These are phyloP conservation scores for Pittosporum tobira DNA, from an alignment of 129 eudicot genomes.

Conservation along the genomic window DNA sequence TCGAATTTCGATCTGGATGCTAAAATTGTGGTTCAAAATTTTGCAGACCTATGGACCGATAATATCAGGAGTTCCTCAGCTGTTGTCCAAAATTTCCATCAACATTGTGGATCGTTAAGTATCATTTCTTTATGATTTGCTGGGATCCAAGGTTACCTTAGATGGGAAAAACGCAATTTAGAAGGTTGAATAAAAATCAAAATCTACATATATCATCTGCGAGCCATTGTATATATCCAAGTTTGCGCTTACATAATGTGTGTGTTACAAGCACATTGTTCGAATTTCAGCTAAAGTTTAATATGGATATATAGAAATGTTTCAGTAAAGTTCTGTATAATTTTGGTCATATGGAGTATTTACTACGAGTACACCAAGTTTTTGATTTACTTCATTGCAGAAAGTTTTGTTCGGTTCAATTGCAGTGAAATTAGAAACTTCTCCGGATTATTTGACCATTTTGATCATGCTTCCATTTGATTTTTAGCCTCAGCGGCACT, in stretches of 20 bases:
- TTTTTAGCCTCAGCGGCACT: no score
- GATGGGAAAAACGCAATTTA: background rate
- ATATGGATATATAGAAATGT: background rate
- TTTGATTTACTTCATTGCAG: no score
- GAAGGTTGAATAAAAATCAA: background rate
- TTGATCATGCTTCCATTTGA: no score
- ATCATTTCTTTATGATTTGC: background rate
- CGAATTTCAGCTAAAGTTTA: no score
- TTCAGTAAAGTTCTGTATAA: background rate
- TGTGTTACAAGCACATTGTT: no score
- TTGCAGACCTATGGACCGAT: conserved; percentile 67
- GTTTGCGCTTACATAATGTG: background rate
- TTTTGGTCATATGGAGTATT: no score
- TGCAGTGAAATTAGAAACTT: no score
- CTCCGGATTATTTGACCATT: no score
- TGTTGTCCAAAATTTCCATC: conserved; percentile 63
- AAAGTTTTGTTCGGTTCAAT: no score
- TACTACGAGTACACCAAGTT: no score
- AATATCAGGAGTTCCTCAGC: conserved; percentile 73
- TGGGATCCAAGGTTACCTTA: background rate
- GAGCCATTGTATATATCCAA: background rate
- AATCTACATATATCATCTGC: background rate
- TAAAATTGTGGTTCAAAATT: conserved; percentile 9
- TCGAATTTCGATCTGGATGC: background rate
- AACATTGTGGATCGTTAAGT: conserved; percentile 38